A percentile compares a stretch with the other conserved stretches of the same genome.
Conservation (phyloP, 257 asterid species). For the Lycium barbarum region DNA sequence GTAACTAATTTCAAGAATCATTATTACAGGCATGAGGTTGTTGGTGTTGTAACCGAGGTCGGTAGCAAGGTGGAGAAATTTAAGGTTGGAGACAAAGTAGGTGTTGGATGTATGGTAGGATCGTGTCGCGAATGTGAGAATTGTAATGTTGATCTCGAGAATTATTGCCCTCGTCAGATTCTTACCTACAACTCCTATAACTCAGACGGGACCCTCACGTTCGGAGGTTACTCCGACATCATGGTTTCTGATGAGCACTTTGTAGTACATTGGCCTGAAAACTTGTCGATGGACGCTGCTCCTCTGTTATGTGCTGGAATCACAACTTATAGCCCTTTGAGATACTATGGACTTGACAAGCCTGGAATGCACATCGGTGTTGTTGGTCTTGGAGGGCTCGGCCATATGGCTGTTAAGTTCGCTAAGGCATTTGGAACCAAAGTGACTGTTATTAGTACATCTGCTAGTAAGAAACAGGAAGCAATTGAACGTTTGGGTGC, state of each 20-base stretch:
- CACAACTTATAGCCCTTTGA: slow-evolving; percentile 63
- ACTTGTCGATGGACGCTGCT: slow-evolving; percentile 54
- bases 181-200: slow-evolving; percentile 42
- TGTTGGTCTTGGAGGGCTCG: slow-evolving; percentile 67
- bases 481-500: slow-evolving; percentile 54
- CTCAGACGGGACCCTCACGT: slow-evolving; percentile 52
- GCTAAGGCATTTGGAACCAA: slow-evolving; percentile 67
- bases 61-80: slow-evolving; percentile 59
- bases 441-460: slow-evolving; percentile 62
- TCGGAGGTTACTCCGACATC: slow-evolving; percentile 62
- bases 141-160: slow-evolving; percentile 57
- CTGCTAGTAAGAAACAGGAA: slow-evolving; percentile 54
- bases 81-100: slow-evolving; percentile 66
- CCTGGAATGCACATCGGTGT: slow-evolving; percentile 55
- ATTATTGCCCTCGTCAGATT: slow-evolving; percentile 49
- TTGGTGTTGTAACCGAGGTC: slow-evolving; percentile 64
- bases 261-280: slow-evolving; percentile 58
- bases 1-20: background rate
- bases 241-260: slow-evolving; percentile 67
- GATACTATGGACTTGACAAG: slow-evolving; percentile 59
- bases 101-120: slow-evolving; percentile 69
- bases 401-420: slow-evolving; percentile 58
- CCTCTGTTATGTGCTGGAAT: slow-evolving; percentile 69
- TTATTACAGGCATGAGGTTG: slow-evolving; percentile 66
- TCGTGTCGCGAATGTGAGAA: slow-evolving; percentile 63